Evolutionary conservation across 2,329 filamentous ascomycete genomes (phyloP).

Genomic region (Penicillium sp.): DNA sequence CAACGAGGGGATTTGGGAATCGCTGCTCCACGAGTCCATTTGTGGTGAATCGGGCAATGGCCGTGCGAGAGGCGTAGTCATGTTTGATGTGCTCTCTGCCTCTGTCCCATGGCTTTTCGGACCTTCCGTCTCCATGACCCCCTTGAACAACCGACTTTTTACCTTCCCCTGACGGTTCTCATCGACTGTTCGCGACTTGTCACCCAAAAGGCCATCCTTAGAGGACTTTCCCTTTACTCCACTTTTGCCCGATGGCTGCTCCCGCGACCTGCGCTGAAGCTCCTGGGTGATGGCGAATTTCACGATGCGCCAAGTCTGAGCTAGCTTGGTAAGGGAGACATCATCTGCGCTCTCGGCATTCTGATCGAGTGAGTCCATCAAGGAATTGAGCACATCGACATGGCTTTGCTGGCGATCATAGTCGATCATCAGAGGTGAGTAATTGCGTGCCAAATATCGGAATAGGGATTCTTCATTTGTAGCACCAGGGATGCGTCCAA

Average conservation of each 20-base stretch:
- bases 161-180: conserved; percentile 39
- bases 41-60: conserved; percentile 47
- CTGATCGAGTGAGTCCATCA: conserved; percentile 50
- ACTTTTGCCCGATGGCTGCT: conserved; percentile 26
- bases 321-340: conserved; percentile 52
- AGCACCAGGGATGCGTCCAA: conserved; percentile 51
- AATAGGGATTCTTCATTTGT: conserved; percentile 45
- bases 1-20: conserved; percentile 31
- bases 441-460: conserved; percentile 45
- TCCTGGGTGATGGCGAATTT: conserved; percentile 53
- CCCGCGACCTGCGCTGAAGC: conserved; percentile 43
- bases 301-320: conserved; percentile 62
- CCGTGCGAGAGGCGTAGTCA: conserved; percentile 57
- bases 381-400: conserved; percentile 28
- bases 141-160: conserved; percentile 47
- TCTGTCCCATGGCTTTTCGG: conserved; percentile 35
- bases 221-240: conserved; percentile 28
- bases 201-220: conserved; percentile 30
- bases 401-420: conserved; percentile 22
- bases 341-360: conserved; percentile 57
- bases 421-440: conserved; percentile 40
- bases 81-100: conserved; percentile 55
- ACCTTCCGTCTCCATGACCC: conserved; percentile 40
- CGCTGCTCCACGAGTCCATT: conserved; percentile 30
- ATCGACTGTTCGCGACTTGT: conserved; percentile 29